Evolutionary conservation across 345 rosid species (phyloP).

Genomic region (Rhodamnia rubescens): DNA sequence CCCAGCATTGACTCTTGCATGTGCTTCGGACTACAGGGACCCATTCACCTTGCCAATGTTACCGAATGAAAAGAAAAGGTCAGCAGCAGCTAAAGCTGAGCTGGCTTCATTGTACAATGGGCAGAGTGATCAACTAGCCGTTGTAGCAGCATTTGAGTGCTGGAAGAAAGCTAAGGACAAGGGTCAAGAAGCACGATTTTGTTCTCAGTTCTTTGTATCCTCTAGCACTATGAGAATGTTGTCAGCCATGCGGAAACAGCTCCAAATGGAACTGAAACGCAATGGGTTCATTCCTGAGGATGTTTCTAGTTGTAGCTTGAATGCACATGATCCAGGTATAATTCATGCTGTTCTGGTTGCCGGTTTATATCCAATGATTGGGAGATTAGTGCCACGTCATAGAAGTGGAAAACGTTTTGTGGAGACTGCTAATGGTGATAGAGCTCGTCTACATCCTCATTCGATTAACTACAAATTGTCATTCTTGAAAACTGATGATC

Average conservation of each 20-base stretch:
- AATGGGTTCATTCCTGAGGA: constrained; percentile 55
- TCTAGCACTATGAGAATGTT: constrained; percentile 67
- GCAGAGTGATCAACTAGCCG: constrained; percentile 84
- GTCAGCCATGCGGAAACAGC: constrained; percentile 77
- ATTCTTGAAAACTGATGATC: constrained; percentile 19
- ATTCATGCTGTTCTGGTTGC: constrained; percentile 76
- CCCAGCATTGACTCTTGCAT: constrained; percentile 92
- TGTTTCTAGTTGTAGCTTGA: constrained; percentile 43
- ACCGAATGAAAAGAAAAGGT: constrained; percentile 64
- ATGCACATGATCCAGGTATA: constrained; percentile 68
- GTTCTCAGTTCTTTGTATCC: constrained; percentile 72
- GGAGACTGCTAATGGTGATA: constrained; percentile 69
- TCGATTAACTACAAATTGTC: constrained; percentile 49
- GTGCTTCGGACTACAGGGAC: constrained; percentile 83
- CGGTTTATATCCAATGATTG: constrained; percentile 83
- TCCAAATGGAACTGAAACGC: constrained; percentile 51
- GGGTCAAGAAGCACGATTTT: constrained; percentile 48
- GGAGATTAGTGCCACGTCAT: constrained; percentile 41
- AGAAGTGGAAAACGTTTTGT: constrained; percentile 38
- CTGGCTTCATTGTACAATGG: constrained; percentile 81
- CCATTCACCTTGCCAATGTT: constrained; percentile 81
- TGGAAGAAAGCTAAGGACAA: constrained; percentile 73
- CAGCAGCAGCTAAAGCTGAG: constrained; percentile 59
- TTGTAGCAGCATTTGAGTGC: constrained; percentile 84
- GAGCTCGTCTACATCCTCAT: constrained; percentile 57